Evolutionary conservation across 2,329 filamentous ascomycete genomes (phyloP).

Genomic region (Cadophora gregata): DNA sequence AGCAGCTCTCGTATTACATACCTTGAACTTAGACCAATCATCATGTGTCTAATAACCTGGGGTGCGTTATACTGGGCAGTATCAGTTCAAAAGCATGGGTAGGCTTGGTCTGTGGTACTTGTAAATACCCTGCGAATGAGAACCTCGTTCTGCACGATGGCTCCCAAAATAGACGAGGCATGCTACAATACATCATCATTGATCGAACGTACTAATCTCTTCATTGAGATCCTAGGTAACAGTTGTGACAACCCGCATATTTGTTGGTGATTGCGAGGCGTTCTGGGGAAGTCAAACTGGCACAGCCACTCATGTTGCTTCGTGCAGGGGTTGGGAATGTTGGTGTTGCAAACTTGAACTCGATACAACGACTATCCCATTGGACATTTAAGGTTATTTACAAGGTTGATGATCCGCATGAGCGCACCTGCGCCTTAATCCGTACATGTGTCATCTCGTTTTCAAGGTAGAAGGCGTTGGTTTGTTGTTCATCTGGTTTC

Average conservation of each 20-base stretch:
- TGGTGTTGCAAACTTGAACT: not conserved
- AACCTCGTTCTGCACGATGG: not conserved
- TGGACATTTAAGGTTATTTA: not conserved
- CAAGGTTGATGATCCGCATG: constrained; percentile 9
- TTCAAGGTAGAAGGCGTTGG: not conserved
- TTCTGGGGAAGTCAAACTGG: not conserved
- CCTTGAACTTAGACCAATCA: no score
- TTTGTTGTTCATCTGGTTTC: constrained; percentile 4
- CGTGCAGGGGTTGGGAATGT: not conserved
- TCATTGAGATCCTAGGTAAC: not conserved
- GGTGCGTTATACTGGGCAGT: no score
- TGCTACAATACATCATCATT: not conserved
- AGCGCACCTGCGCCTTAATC: not conserved
- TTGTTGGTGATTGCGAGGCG: not conserved
- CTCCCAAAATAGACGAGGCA: not conserved
- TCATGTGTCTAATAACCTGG: no score
- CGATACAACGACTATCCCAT: not conserved
- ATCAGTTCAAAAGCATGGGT: no score
- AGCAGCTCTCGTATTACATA: no score
- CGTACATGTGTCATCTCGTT: not conserved
- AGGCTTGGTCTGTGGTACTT: no score
- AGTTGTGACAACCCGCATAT: constrained; percentile 8
- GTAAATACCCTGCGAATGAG: not conserved
- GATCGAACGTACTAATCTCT: not conserved
- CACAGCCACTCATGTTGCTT: not conserved